Evolutionary conservation across 1,284 basidiomycete species (phyloP), one percentile per base, ranked within the genome.

Genomic region (Golubevia sp.): DNA sequence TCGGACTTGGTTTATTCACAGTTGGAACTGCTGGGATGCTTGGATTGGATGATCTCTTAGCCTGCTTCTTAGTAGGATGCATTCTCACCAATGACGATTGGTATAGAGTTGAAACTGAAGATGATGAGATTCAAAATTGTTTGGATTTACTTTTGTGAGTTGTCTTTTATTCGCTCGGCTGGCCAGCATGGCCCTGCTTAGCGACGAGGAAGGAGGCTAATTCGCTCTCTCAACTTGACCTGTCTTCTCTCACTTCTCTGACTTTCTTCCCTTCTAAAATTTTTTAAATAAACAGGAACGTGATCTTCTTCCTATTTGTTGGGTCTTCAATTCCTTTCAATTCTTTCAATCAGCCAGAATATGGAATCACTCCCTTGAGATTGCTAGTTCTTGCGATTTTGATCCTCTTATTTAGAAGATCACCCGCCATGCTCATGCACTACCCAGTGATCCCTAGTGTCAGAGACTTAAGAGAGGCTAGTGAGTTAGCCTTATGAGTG

Each of bases 381-480:
- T 65, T 84, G 58, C 50, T 78, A 56, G 5, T 86, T 73, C 68
- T 86, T 77, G 58, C 84, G 74, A 56, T 86, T 64, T 64, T 83
- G 79, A 86, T 83, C 75, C 85, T 71, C 66, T 75, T 63, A 76
- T 85, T 83, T 78, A 83, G 82, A 13, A 66, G 85, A 18, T 59
- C 82, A 23, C 77, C 84, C 0, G 82, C 73, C 23, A 68, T 83
- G 62, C 56, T 84, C 2, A 59, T 68, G 0, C 61, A 78, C 5
- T 74, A 76, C 50, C 63, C 68, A 8, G 62, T 72, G 44, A 78
- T 84, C 8, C 84, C 84, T 0, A 77, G 76, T 0, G 51, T 85
- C 4, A 66, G 68, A 27, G 74, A 74, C 15, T 34, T 66, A 13
- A 63, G 70, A 30, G 76, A 85, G 52, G 79, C 79, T n/a, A n/a